Evolutionary conservation across 2,329 filamentous ascomycete species (phyloP).

Genomic region (Trichoderma lentiforme): DNA sequence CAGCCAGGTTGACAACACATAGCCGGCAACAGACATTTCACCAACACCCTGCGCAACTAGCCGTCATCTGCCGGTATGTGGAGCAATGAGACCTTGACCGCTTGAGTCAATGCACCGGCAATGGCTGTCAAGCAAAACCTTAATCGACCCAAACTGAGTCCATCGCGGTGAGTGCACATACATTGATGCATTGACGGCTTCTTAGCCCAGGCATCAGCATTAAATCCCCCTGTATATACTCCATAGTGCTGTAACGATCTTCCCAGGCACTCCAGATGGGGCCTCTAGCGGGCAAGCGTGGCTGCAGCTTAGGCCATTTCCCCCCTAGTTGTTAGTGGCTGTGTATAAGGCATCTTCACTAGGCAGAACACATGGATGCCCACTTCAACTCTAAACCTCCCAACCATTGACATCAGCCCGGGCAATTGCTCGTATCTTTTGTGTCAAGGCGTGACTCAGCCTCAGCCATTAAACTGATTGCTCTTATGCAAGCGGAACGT

Average conservation of each 20-base stretch:
- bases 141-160: not conserved
- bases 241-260: not conserved
- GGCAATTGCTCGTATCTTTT: not conserved
- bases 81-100: not conserved
- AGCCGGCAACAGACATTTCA: not conserved
- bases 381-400: not conserved
- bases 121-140: not conserved
- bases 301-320: not conserved
- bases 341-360: constrained; percentile 1
- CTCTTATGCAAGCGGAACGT: not conserved
- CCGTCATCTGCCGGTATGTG: not conserved
- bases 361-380: not conserved
- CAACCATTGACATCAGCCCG: not conserved
- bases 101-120: not conserved
- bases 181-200: not conserved
- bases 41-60: not conserved
- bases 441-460: not conserved
- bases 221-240: not conserved
- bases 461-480: not conserved
- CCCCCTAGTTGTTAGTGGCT: not conserved
- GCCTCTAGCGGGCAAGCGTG: not conserved
- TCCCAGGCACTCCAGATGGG: not conserved
- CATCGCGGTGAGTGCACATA: not conserved
- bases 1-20: not conserved
- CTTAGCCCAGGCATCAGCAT: not conserved